Conservation (phyloP, 2,329 filamentous ascomycete species). For the Colletotrichum horii region DNA sequence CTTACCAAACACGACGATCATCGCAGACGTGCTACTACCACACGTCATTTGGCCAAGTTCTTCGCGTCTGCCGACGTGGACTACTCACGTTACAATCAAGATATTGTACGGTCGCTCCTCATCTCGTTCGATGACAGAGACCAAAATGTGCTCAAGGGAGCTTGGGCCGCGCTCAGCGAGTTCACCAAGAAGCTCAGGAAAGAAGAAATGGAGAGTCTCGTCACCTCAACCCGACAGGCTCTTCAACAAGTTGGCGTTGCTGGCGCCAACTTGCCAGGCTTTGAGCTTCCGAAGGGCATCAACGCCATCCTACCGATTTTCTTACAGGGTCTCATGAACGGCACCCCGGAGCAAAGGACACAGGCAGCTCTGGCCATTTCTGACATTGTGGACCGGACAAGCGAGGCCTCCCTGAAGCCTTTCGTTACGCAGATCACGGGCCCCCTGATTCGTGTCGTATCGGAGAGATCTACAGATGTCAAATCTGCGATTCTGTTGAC, state of each 20-base stretch:
- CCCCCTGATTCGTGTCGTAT: conserved; percentile 95
- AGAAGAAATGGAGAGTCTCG: conserved; percentile 96
- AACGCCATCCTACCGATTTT: conserved; percentile 96
- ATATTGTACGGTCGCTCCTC: conserved; percentile 88
- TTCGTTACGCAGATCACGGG: conserved; percentile 98
- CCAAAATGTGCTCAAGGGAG: conserved; percentile 81
- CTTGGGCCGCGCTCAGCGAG: conserved; percentile 85
- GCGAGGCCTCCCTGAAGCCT: conserved; percentile 84
- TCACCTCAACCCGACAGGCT: conserved; percentile 83
- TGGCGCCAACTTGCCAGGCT: conserved; percentile 84
- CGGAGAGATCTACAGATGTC: conserved; percentile 93
- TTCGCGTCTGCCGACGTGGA: conserved; percentile 82
- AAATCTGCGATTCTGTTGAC: conserved; percentile 94
- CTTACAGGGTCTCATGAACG: conserved; percentile 97
- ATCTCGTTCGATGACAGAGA: conserved; percentile 93
- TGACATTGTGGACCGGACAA: conserved; percentile 93
- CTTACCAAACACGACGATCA: conserved; percentile 95
- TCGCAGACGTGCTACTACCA: conserved; percentile 77
- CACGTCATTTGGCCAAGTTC: conserved; percentile 83
- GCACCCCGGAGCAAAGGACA: conserved; percentile 87
- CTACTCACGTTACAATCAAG: conserved; percentile 94
- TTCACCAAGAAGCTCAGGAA: conserved; percentile 91
- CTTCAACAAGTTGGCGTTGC: conserved; percentile 88
- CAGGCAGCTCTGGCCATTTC: conserved; percentile 93
- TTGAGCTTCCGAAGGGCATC: conserved; percentile 94